phyloP scores from a whole-genome alignment of 2,329 filamentous ascomycete species.

The Fusarium odoratissimum region DNA sequence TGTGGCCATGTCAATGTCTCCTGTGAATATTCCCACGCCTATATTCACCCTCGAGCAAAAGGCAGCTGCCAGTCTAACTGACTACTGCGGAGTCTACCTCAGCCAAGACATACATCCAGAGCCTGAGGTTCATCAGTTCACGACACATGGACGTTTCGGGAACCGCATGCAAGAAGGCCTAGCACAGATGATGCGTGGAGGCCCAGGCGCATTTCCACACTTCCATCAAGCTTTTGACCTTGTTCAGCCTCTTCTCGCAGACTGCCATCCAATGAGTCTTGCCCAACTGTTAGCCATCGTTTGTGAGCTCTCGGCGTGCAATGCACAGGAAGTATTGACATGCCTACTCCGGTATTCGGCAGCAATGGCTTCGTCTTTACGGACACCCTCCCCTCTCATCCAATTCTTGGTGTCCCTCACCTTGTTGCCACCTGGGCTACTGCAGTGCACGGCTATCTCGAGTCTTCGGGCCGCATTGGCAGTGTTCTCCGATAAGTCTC shows the following conservation, averaged over 20 bases:
- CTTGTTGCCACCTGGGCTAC: neutral
- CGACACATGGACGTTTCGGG: neutral
- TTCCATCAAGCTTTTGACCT: neutral
- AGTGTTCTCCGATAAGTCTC: neutral
- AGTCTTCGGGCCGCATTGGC: neutral
- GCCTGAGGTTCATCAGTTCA: neutral
- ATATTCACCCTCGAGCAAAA: neutral
- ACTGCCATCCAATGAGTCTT: neutral
- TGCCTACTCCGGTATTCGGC: neutral
- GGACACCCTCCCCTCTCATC: neutral
- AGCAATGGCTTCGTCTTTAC: neutral
- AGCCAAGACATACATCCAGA: neutral
- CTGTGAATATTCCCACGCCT: neutral
- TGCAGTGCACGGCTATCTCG: neutral
- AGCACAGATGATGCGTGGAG: neutral
- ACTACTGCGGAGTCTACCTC: neutral
- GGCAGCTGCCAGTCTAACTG: neutral
- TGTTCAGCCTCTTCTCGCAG: neutral
- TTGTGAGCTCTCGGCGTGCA: neutral
- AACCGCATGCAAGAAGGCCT: neutral
- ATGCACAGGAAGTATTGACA: neutral
- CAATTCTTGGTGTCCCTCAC: neutral
- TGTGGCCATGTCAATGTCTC: neutral
- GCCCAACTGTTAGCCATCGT: neutral
- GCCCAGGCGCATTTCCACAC: neutral